Percentiles rank a stretch among this genome's conserved stretches.
Evolutionary conservation across 2,329 filamentous ascomycete genomes (phyloP).

Genomic region (Dendryphion nanum): DNA sequence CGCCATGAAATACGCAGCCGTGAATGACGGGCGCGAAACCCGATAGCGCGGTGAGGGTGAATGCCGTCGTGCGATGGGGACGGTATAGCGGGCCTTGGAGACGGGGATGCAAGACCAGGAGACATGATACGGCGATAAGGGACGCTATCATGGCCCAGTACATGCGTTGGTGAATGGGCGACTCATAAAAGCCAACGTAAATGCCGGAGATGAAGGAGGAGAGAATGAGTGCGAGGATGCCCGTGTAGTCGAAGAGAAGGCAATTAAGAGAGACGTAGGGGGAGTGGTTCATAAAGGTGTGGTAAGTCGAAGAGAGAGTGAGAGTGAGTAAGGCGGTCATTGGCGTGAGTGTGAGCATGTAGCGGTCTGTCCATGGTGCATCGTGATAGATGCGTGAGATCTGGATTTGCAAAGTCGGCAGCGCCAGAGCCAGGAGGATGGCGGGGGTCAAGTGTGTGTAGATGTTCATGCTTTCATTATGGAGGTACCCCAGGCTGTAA

Average conservation of each 20-base stretch:
- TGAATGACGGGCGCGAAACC: conserved; percentile 19
- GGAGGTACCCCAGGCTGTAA: conserved; percentile 58
- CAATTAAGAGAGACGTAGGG: conserved; percentile 71
- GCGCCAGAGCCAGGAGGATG: conserved; percentile 13
- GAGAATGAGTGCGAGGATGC: conserved; percentile 84
- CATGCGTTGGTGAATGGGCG: conserved; percentile 25
- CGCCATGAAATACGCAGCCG: conserved; percentile 14
- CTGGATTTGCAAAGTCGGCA: conserved; percentile 19
- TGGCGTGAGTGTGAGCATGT: conserved; percentile 32
- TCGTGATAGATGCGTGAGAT: conserved; percentile 16
- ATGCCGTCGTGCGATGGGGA: conserved; percentile 16
- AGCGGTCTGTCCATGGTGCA: conserved; percentile 24
- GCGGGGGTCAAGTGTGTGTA: conserved; percentile 61
- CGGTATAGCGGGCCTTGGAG: conserved; percentile 26
- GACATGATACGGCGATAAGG: conserved; percentile 27
- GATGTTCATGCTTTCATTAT: conserved; percentile 69
- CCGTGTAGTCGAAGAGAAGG: conserved; percentile 89
- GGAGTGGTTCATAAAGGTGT: conserved; percentile 83
- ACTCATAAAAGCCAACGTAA: conserved; percentile 51
- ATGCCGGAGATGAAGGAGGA: conserved; percentile 84
- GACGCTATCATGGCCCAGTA: conserved; percentile 44
- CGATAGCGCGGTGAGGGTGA: conserved; percentile 17
- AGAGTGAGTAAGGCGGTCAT: conserved; percentile 39
- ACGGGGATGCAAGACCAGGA: conserved; percentile 35
- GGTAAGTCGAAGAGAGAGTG: conserved; percentile 61